phyloP scores from a whole-genome alignment of 768 basidiomycete species.

The Tephrocybe sp. region DNA sequence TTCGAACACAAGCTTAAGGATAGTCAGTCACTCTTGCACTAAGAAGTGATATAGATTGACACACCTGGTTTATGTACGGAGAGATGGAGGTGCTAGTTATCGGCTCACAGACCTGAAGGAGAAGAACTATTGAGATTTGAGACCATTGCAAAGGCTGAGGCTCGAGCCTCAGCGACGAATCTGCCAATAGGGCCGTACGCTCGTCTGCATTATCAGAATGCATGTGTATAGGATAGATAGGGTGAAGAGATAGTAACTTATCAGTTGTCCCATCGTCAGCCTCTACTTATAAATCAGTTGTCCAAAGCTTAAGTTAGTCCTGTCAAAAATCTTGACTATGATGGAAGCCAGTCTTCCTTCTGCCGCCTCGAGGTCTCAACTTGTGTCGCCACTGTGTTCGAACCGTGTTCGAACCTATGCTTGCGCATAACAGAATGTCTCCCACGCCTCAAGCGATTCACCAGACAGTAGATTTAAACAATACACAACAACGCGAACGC shows the following conservation, averaged over 20 bases:
- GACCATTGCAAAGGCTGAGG: slow-evolving; percentile 48
- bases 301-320: too few relatives aligned
- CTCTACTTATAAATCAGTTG: too few relatives aligned
- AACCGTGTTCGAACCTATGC: too few relatives aligned
- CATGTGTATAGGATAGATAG: neutral
- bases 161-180: slow-evolving; percentile 12
- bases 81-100: slow-evolving; percentile 52
- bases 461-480: too few relatives aligned
- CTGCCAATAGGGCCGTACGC: slow-evolving; percentile 33
- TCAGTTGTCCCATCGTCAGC: too few relatives aligned
- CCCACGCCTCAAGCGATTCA: too few relatives aligned
- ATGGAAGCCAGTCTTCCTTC: too few relatives aligned
- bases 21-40: neutral
- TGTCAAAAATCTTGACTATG: too few relatives aligned
- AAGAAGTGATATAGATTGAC: neutral
- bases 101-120: slow-evolving; percentile 53
- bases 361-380: too few relatives aligned
- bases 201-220: slow-evolving; percentile 27
- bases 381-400: too few relatives aligned
- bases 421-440: too few relatives aligned
- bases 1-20: slow-evolving; percentile 51
- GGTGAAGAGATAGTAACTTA: neutral
- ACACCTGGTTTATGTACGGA: slow-evolving; percentile 60
- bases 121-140: slow-evolving; percentile 48
- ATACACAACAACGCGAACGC: too few relatives aligned